These are phyloP conservation scores for Rhododendron henanense DNA, from an alignment of 148 eudicot genomes.

Conservation along the genomic window DNA sequence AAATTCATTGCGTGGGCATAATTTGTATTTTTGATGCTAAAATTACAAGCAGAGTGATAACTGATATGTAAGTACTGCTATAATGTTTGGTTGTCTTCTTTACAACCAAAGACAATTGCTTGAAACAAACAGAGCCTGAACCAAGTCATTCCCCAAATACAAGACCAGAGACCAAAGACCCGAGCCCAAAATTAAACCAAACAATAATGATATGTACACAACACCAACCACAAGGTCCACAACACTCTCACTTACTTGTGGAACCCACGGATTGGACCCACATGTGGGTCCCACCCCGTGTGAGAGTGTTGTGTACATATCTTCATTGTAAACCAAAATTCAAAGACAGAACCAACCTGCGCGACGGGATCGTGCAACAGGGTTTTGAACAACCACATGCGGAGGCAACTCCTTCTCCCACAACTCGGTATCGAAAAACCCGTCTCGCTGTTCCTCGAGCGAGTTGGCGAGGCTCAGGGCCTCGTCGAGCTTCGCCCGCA, in stretches of 20 bases:
- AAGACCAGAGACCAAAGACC: background rate
- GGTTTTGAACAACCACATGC: conserved; percentile 81
- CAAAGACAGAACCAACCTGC: conserved; percentile 44
- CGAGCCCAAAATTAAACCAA: background rate
- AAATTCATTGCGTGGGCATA: too few relatives aligned
- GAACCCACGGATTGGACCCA: too few relatives aligned
- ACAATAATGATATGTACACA: too few relatives aligned
- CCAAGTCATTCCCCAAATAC: background rate
- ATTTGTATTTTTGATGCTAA: too few relatives aligned
- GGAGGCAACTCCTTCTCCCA: conserved; percentile 53
- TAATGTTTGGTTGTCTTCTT: too few relatives aligned
- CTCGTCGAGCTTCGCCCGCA: conserved; percentile 69
- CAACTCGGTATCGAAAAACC: conserved; percentile 49
- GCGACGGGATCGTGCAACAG: conserved; percentile 43
- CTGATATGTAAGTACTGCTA: too few relatives aligned
- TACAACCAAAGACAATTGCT: background rate
- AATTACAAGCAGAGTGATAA: too few relatives aligned
- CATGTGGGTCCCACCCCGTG: too few relatives aligned
- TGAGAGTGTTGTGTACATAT: too few relatives aligned
- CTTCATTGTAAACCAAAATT: too few relatives aligned
- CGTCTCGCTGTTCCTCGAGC: conserved; percentile 78
- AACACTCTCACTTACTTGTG: too few relatives aligned
- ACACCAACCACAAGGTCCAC: too few relatives aligned
- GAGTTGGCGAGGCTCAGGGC: conserved; percentile 90
- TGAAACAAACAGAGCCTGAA: background rate